Evolutionary conservation across 2,329 filamentous ascomycete genomes (phyloP), one percentile per base, ranked within the genome.

Genomic region (Magnaporthiopsis rhizophila): DNA sequence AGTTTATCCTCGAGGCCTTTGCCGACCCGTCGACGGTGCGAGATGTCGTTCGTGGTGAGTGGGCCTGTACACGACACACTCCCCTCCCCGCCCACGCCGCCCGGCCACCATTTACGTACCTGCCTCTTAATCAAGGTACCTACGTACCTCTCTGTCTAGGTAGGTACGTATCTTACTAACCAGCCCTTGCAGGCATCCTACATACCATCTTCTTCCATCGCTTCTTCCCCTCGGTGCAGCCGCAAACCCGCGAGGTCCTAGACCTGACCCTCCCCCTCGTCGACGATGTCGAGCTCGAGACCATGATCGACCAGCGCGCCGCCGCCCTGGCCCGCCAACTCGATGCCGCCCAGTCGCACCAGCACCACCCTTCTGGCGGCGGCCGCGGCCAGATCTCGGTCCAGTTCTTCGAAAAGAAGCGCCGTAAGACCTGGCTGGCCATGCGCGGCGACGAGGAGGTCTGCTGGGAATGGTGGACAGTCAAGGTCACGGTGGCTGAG

Each of bases 131-230:
- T 30, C 30, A 7, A 4, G 30, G 30, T 30, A 30, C 6, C 30
- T 30, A 30, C 30, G 30, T 30, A 30, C 32, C 26, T 26, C 26
- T 36, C 34, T 36, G 34, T 8, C 6, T 12, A 36, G 12, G 34
- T 36, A 36, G 34, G 34, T 36, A 36, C 34, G 9, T 36, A 38
- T 15, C n/a, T 21, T 24, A 24, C 45, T 53, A 53, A 7, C 8
- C 21, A 7, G 45, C 56, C 2, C 8, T 28, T 45, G 4, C 15
- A 96, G 94, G 90, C 68, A 90, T 97, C 74, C 85, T 98, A 62
- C 93, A 97, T 76, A 96, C 93, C 62, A 97, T 98, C 76, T 99
- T 98, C 86, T 98, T 98, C 84, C 93, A 97, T 80, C 90, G 95
- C 73, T 96, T 94, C 85, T 97, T 98, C 81, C 92, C 92, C 65